phyloP scores from a whole-genome alignment of 768 basidiomycete species.

The Scleroderma citrinum region DNA sequence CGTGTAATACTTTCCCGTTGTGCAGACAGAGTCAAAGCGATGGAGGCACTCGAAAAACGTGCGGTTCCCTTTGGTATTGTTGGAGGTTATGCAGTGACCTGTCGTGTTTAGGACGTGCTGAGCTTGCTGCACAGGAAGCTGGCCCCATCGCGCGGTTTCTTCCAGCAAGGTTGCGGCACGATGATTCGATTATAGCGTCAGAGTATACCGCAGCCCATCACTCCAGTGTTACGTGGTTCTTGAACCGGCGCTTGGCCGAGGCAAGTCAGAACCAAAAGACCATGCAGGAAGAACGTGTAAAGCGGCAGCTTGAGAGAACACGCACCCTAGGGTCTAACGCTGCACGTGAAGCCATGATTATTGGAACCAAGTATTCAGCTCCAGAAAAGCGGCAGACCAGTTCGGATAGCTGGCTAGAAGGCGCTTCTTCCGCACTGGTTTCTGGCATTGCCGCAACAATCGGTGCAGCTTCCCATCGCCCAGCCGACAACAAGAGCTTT shows the following conservation, averaged over 20 bases:
- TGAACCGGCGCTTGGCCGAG: conserved; percentile 74
- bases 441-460: conserved; percentile 56
- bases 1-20: conserved; percentile 81
- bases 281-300: conserved; percentile 91
- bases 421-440: conserved; percentile 48
- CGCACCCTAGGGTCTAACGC: conserved; percentile 80
- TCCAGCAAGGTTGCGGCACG: conserved; percentile 61
- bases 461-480: conserved; percentile 37
- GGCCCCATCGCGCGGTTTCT: conserved; percentile 67
- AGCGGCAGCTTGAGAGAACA: conserved; percentile 79
- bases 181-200: conserved; percentile 44
- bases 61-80: conserved; percentile 29
- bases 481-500: conserved; percentile 21
- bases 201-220: conserved; percentile 86
- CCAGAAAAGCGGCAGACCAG: conserved; percentile 13
- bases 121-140: conserved; percentile 57
- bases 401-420: conserved; percentile 56
- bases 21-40: conserved; percentile 78
- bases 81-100: conserved; percentile 13
- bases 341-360: conserved; percentile 51
- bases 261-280: conserved; percentile 75
- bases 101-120: conserved; percentile 49
- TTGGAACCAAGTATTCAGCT: conserved; percentile 29
- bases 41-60: conserved; percentile 91
- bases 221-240: conserved; percentile 87